Evolutionary conservation across 495 filamentous ascomycete genomes (phyloP), one percentile per base, ranked within the genome.

Genomic region (Penicillium samsonianum): DNA sequence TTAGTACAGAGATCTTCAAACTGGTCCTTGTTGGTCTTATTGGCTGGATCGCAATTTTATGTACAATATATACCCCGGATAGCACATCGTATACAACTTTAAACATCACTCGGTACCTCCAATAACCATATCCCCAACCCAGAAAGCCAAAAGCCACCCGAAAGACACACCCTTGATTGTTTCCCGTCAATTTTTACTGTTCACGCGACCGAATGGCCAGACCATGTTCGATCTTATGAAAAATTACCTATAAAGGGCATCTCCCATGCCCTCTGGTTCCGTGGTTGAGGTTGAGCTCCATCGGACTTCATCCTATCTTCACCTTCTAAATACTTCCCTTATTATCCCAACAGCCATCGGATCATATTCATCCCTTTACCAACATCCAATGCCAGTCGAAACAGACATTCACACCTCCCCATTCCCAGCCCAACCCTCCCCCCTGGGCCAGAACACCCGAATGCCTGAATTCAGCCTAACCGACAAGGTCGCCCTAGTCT

Each of bases 401-500:
- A 5, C 5, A 5, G 33, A 37, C 0, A 16, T 37, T 14, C 33
- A 4, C 12, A 16, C 30, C 30, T 11, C 33, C 33, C 12, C 33
- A 37, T 2, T 7, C 14, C 12, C 10, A 28, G 3, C 26, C 30
- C 10, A 11, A 10, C 30, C n/a, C n/a, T n/a, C 12, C 14, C 5
- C 14, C 12, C 14, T 76, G 53, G 74, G 72, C 54, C 69, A 73
- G 43, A 70, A 68, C 58, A 67, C 73, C 43, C 64, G 77, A 41
- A 78, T 93, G 52, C 84, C 89, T 23, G 90, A 95, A 61, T 96
- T 95, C 78, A 87, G 79, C 67, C 81, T 96, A 61, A 79, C 80
- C 19, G 85, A 84, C 30, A 91, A 88, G 64, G 87, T 95, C 6
- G 79, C 94, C 33, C 67, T 89, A 23, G 85, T 96, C 8, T 89